Conservation (phyloP, 1,139 yeast genomes). For the Tardiomyces blankii region DNA sequence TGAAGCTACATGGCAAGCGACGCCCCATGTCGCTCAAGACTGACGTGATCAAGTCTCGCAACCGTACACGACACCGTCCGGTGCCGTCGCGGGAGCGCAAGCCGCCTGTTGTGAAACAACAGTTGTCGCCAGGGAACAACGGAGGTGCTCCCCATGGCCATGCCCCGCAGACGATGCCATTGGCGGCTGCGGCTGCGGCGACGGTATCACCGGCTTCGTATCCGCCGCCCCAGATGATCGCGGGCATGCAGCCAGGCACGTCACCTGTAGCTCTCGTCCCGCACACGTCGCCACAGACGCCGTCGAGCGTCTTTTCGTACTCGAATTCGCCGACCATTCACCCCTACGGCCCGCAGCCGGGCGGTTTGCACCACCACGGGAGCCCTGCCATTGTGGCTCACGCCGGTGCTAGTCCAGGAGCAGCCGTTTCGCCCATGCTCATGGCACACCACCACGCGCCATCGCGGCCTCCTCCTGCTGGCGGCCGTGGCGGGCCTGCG, state of each 20-base stretch:
- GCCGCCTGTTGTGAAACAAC: background rate
- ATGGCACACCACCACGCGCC: background rate
- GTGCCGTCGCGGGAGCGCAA: background rate
- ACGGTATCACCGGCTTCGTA: no score
- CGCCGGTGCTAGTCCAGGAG: background rate
- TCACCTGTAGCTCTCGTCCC: background rate
- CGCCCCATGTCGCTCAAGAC: conserved; percentile 86
- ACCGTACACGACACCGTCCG: conserved; percentile 35
- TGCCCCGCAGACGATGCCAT: background rate
- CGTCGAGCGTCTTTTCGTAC: background rate
- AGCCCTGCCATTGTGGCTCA: background rate
- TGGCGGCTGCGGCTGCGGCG: background rate
- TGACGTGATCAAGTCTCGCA: conserved; percentile 82
- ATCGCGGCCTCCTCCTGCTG: background rate
- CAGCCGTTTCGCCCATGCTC: background rate
- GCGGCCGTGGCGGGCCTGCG: background rate
- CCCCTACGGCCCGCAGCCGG: background rate
- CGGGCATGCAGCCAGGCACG: background rate
- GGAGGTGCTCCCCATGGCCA: background rate
- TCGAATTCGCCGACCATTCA: background rate
- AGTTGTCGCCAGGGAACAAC: background rate
- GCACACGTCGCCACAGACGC: background rate
- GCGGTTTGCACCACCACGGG: background rate
- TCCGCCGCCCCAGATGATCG: background rate
- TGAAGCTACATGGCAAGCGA: conserved; percentile 83